Evolutionary conservation across 164 flowering plant genomes (phyloP).

Genomic region (Houttuynia cordata): DNA sequence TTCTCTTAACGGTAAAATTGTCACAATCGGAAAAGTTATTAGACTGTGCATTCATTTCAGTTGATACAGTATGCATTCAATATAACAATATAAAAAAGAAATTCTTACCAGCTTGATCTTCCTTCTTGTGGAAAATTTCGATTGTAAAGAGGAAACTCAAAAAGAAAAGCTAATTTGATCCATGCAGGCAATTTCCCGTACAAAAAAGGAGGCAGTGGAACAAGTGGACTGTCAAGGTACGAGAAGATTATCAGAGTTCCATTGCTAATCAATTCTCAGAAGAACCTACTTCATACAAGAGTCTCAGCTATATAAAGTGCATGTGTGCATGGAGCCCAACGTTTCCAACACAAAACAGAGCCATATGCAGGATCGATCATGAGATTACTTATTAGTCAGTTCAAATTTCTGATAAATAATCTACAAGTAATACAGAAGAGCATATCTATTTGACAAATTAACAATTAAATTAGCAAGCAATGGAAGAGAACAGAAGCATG

Average conservation of each 20-base stretch:
- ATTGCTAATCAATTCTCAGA: no score
- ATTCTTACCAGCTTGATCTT: slow-evolving; percentile 22
- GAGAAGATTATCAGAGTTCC: not conserved
- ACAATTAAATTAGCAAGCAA: not conserved
- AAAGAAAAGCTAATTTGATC: slow-evolving; percentile 60
- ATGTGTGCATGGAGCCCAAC: no score
- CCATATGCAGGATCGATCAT: no score
- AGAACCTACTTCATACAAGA: no score
- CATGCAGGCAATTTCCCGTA: slow-evolving; percentile 68
- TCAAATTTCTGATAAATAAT: no score
- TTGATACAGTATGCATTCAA: not conserved
- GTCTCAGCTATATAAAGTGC: no score
- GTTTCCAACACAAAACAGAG: no score
- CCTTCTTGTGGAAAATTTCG: slow-evolving; percentile 49
- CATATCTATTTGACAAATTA: no score
- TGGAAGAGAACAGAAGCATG: not conserved
- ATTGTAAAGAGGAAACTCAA: slow-evolving; percentile 82
- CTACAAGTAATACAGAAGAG: no score
- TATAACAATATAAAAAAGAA: not conserved
- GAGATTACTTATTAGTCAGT: no score
- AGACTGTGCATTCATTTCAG: not conserved
- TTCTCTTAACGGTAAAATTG: no score
- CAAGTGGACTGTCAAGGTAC: slow-evolving; percentile 57
- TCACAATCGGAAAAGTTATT: not conserved
- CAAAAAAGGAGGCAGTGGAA: slow-evolving; percentile 63